These are phyloP conservation scores for Suillus discolor DNA, from an alignment of 768 basidiomycete genomes.

Conservation along the genomic window DNA sequence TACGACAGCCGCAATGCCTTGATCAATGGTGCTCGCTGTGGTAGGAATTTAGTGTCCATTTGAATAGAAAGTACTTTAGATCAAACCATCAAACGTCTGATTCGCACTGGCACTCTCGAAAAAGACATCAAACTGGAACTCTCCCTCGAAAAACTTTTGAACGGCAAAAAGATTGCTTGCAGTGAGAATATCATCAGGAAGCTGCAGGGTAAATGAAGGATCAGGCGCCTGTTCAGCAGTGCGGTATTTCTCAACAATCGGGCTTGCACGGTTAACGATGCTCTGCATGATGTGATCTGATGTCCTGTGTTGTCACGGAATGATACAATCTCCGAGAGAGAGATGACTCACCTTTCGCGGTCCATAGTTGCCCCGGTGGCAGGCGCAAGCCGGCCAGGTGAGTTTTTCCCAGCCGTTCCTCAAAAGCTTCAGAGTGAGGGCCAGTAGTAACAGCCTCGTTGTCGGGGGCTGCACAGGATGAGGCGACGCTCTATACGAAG, in stretches of 20 bases:
- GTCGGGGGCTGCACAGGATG: constrained; percentile 48
- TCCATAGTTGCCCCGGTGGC: constrained; percentile 72
- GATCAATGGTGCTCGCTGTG: constrained; percentile 64
- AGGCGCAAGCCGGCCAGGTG: constrained; percentile 67
- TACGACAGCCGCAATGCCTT: constrained; percentile 68
- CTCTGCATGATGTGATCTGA: constrained; percentile 66
- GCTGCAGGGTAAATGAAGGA: constrained; percentile 75
- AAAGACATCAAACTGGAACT: constrained; percentile 88
- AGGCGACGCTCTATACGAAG: constrained; percentile 10
- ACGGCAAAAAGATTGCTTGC: constrained; percentile 84
- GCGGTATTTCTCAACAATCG: constrained; percentile 55
- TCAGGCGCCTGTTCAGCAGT: constrained; percentile 58
- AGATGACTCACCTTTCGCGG: constrained; percentile 70
- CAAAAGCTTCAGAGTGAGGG: constrained; percentile 57
- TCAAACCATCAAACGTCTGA: constrained; percentile 65
- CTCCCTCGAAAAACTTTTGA: constrained; percentile 83
- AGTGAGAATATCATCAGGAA: constrained; percentile 72
- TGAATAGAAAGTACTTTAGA: constrained; percentile 8
- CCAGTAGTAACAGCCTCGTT: constrained; percentile 61
- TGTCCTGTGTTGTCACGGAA: background rate
- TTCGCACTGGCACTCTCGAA: constrained; percentile 77
- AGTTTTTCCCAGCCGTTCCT: constrained; percentile 66
- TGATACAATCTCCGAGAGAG: background rate
- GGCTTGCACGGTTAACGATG: constrained; percentile 59
- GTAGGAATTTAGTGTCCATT: background rate